A percentile compares a stretch with the other conserved stretches of the same genome.
These are phyloP conservation scores for Stentor coeruleus DNA, from an alignment of 73 alveolate genomes.

Conservation along the genomic window DNA sequence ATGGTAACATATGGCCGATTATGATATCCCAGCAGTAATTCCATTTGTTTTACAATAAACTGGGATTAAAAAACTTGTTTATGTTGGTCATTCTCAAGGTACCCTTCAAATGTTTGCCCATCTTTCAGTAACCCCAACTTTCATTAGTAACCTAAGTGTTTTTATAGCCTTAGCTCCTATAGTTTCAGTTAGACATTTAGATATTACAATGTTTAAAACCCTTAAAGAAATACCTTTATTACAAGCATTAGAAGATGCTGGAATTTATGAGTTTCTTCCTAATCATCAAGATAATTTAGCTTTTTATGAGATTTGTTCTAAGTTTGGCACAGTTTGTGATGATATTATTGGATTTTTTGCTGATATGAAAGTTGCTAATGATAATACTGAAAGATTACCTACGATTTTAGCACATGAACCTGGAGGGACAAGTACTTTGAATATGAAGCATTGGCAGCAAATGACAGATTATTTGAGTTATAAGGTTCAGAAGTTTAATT, in stretches of 20 bases:
- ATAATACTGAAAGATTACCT: constrained; percentile 51
- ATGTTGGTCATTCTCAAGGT: constrained; percentile 96
- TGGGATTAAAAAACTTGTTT: constrained; percentile 65
- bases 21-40: constrained; percentile 83
- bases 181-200: constrained; percentile 34
- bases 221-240: constrained; percentile 29
- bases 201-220: constrained; percentile 27
- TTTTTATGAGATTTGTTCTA: constrained; percentile 36
- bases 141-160: constrained; percentile 33
- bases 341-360: constrained; percentile 40
- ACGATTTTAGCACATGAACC: constrained; percentile 91
- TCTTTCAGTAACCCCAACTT: constrained; percentile 42
- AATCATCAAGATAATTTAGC: neutral
- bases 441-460: constrained; percentile 76
- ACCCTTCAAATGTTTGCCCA: constrained; percentile 85
- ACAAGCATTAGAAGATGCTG: constrained; percentile 36
- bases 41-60: constrained; percentile 63
- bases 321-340: constrained; percentile 38
- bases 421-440: constrained; percentile 89
- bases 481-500: constrained; percentile 61
- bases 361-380: constrained; percentile 37
- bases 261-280: constrained; percentile 31
- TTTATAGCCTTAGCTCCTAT: constrained; percentile 58
- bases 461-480: constrained; percentile 31
- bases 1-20: constrained; percentile 83